These are phyloP conservation scores for Aspergillus latus DNA, from an alignment of 2,329 filamentous ascomycete genomes.

Conservation along the genomic window DNA sequence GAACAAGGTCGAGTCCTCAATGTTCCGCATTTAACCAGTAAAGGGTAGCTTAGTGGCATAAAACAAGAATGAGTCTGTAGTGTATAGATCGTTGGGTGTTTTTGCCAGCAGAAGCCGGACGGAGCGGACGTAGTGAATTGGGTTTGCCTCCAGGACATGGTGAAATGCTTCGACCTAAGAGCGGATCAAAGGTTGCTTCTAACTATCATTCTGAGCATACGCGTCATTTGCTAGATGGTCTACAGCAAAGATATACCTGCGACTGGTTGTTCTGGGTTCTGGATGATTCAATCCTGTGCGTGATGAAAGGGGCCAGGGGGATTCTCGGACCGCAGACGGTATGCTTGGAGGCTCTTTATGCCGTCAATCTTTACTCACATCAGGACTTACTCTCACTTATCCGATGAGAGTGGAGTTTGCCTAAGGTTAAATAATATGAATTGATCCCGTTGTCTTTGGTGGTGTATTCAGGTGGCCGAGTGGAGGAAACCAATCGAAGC, in stretches of 20 bases:
- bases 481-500: constrained; percentile 56
- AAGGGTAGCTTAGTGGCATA: constrained; percentile 59
- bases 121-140: constrained; percentile 52
- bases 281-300: constrained; percentile 63
- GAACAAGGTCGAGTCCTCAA: constrained; percentile 49
- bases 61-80: constrained; percentile 49
- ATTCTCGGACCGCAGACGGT: constrained; percentile 50
- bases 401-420: constrained; percentile 31
- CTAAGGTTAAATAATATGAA: constrained; percentile 55
- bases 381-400: no score
- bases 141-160: constrained; percentile 48
- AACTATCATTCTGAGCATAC: constrained; percentile 27
- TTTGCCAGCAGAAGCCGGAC: constrained; percentile 54
- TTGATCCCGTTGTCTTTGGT: constrained; percentile 27
- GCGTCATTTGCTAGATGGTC: constrained; percentile 58
- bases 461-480: constrained; percentile 46
- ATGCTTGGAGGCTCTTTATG: constrained; percentile 47
- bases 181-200: constrained; percentile 35
- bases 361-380: background rate
- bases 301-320: constrained; percentile 56
- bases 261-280: constrained; percentile 44
- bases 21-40: constrained; percentile 46
- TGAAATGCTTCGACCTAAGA: constrained; percentile 61
- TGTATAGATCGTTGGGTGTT: constrained; percentile 61
- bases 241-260: constrained; percentile 59